Percentiles rank a stretch among this genome's conserved stretches.
These are phyloP conservation scores for Erythrophleum fordii DNA, from an alignment of 306 rosid genomes.

Conservation along the genomic window DNA sequence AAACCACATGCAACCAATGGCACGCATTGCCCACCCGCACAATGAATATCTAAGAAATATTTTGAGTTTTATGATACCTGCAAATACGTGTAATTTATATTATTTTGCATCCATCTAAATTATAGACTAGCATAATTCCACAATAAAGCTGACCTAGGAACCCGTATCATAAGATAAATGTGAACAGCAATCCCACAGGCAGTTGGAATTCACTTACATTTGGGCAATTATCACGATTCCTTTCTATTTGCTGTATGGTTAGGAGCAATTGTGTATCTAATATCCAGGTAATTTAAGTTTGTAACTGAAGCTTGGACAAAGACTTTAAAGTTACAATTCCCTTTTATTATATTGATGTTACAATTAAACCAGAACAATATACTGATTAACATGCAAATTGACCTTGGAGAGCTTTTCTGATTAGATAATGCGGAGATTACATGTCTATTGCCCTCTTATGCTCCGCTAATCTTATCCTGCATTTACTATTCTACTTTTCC, in stretches of 20 bases:
- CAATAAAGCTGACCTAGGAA: too few relatives aligned
- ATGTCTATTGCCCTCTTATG: slow-evolving; percentile 15
- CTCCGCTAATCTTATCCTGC: slow-evolving; percentile 22
- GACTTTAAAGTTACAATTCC: not conserved
- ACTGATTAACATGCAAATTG: slow-evolving; percentile 29
- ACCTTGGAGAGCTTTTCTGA: slow-evolving; percentile 31
- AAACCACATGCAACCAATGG: not conserved
- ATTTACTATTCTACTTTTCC: not conserved
- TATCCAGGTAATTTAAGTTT: not conserved
- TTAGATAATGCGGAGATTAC: slow-evolving; percentile 28
- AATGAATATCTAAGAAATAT: not conserved
- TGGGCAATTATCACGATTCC: not conserved
- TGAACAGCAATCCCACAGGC: not conserved
- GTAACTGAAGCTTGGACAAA: not conserved
- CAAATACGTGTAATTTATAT: not conserved
- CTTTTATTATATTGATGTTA: not conserved
- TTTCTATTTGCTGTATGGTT: not conserved
- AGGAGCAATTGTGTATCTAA: not conserved
- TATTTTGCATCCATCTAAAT: not conserved
- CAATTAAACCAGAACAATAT: slow-evolving; percentile 8
- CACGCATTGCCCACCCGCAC: not conserved
- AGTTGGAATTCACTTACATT: not conserved
- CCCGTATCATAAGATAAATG: too few relatives aligned
- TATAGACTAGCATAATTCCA: too few relatives aligned
- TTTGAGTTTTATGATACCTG: not conserved